These are phyloP conservation scores for Aspergillus neotritici DNA, from an alignment of 2,329 filamentous ascomycete genomes.

Conservation along the genomic window DNA sequence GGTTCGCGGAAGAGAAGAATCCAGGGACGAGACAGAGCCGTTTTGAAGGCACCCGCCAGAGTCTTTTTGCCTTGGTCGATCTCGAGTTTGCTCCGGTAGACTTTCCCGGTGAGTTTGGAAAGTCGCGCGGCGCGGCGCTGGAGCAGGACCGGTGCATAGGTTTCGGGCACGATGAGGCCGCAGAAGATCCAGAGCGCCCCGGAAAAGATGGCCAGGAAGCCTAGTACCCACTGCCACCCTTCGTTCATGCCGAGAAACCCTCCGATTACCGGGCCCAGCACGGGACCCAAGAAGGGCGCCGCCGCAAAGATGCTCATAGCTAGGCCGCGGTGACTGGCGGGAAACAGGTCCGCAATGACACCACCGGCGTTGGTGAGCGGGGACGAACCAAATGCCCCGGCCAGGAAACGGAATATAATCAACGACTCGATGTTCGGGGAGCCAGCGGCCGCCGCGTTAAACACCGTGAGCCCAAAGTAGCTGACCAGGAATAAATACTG, in stretches of 20 bases:
- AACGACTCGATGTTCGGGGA: conserved; percentile 44
- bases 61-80: conserved; percentile 7
- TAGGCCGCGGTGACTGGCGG: conserved; percentile 45
- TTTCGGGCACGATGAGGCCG: conserved; percentile 18
- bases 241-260: conserved; percentile 57
- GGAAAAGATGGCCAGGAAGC: conserved; percentile 56
- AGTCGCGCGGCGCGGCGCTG: conserved; percentile 42
- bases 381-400: conserved; percentile 54
- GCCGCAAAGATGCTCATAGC: conserved; percentile 60
- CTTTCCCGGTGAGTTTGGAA: conserved; percentile 43
- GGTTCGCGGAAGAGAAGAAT: conserved; percentile 42
- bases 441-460: conserved; percentile 54
- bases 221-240: conserved; percentile 63
- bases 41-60: conserved; percentile 30
- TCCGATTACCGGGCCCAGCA: conserved; percentile 56
- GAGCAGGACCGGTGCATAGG: conserved; percentile 45
- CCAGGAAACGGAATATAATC: conserved; percentile 60
- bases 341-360: conserved; percentile 55
- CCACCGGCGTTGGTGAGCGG: conserved; percentile 56
- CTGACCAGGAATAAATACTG: conserved; percentile 18
- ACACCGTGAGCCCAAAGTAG: conserved; percentile 44
- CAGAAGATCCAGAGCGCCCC: conserved; percentile 46
- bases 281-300: conserved; percentile 60
- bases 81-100: conserved; percentile 31
- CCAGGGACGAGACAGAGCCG: conserved; percentile 43